Percentiles rank a stretch among this genome's conserved stretches.
Evolutionary conservation across 768 basidiomycete genomes (phyloP).

Genomic region (Hemileccinum rubropunctum): DNA sequence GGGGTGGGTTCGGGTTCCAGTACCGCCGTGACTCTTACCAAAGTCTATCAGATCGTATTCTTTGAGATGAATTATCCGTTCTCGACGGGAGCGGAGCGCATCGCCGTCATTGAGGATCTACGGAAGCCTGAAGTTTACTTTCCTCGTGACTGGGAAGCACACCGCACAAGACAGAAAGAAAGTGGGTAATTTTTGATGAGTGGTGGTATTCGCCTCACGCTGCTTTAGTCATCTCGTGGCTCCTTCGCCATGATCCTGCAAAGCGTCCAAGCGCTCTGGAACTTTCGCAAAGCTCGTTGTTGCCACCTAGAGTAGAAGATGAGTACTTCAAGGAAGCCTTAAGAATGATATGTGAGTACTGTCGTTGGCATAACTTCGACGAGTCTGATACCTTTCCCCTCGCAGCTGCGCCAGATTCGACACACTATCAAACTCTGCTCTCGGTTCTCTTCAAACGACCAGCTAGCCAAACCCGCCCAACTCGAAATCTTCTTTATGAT

Average conservation of each 20-base stretch:
- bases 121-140: constrained; percentile 73
- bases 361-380: neutral
- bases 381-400: neutral
- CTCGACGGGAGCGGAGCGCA: constrained; percentile 79
- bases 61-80: constrained; percentile 95
- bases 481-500: constrained; percentile 74
- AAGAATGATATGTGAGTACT: constrained; percentile 63
- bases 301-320: constrained; percentile 78
- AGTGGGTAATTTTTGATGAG: constrained; percentile 44
- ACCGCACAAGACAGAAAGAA: constrained; percentile 59
- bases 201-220: constrained; percentile 2
- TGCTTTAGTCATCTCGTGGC: constrained; percentile 70
- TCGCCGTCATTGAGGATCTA: constrained; percentile 76
- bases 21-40: neutral
- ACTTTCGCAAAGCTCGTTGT: constrained; percentile 70
- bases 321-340: constrained; percentile 83
- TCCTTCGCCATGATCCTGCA: constrained; percentile 79
- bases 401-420: constrained; percentile 74
- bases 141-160: constrained; percentile 69
- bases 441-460: constrained; percentile 76
- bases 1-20: constrained; percentile 54
- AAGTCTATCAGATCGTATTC: constrained; percentile 72
- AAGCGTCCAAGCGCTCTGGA: constrained; percentile 81
- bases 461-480: constrained; percentile 56
- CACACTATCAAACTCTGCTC: constrained; percentile 76